Evolutionary conservation across 495 filamentous ascomycete species (phyloP).

Genomic region (Astrothelium subdiscretum): DNA sequence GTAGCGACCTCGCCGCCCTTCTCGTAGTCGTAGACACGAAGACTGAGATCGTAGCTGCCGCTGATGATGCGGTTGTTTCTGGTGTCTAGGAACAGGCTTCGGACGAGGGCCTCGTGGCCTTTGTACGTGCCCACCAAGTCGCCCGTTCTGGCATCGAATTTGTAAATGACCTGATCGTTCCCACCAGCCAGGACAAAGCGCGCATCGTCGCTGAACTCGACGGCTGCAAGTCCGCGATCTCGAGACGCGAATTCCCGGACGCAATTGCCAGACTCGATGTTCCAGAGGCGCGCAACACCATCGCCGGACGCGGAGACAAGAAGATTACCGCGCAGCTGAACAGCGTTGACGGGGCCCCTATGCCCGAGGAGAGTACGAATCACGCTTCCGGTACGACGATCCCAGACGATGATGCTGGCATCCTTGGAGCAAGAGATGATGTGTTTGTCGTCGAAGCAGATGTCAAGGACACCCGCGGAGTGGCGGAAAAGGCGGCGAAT

Average conservation of each 20-base stretch:
- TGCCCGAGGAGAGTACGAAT: slow-evolving; percentile 72
- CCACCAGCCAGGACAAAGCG: slow-evolving; percentile 82
- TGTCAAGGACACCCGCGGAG: slow-evolving; percentile 78
- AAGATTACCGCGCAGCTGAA: slow-evolving; percentile 82
- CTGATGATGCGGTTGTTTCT: slow-evolving; percentile 72
- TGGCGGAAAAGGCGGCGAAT: slow-evolving; percentile 65
- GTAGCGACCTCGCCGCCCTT: slow-evolving; percentile 60
- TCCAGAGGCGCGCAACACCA: slow-evolving; percentile 87
- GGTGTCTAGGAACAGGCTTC: slow-evolving; percentile 78
- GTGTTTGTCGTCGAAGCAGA: slow-evolving; percentile 80
- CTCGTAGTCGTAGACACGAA: slow-evolving; percentile 81
- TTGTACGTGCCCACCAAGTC: slow-evolving; percentile 63
- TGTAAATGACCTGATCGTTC: slow-evolving; percentile 85
- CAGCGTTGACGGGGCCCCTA: slow-evolving; percentile 84
- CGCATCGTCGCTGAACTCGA: slow-evolving; percentile 88
- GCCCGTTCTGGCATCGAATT: slow-evolving; percentile 86
- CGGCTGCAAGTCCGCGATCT: slow-evolving; percentile 83
- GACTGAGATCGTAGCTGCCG: slow-evolving; percentile 85
- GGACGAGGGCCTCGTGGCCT: slow-evolving; percentile 71
- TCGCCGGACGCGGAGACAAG: slow-evolving; percentile 89
- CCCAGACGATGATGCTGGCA: slow-evolving; percentile 83
- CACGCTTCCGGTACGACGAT: slow-evolving; percentile 61
- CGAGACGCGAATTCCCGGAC: slow-evolving; percentile 81
- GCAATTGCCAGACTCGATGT: slow-evolving; percentile 69
- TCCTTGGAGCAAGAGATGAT: slow-evolving; percentile 97